A percentile compares a stretch with the other conserved stretches of the same genome.
These are phyloP conservation scores for Podaxis carcinomalis DNA, from an alignment of 768 basidiomycete genomes.

Conservation along the genomic window DNA sequence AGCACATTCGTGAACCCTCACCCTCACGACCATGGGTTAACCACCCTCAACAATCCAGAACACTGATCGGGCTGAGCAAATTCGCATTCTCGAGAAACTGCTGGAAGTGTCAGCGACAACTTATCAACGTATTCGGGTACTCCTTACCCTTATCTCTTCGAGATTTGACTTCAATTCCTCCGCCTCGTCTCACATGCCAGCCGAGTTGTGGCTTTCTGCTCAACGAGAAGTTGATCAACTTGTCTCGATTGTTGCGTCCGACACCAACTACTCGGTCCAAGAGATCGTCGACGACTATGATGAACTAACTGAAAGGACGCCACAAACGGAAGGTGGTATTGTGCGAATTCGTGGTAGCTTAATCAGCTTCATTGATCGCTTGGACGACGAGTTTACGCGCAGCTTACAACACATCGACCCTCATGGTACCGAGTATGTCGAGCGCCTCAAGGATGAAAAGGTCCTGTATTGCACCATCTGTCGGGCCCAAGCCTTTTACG, in stretches of 20 bases:
- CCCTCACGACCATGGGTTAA: neutral
- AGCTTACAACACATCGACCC: slow-evolving; percentile 98
- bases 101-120: slow-evolving; percentile 81
- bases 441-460: slow-evolving; percentile 94
- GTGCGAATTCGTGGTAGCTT: slow-evolving; percentile 93
- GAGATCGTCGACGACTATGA: slow-evolving; percentile 89
- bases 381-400: slow-evolving; percentile 98
- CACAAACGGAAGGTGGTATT: slow-evolving; percentile 63
- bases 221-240: slow-evolving; percentile 88
- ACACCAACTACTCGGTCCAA: slow-evolving; percentile 80
- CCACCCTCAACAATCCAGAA: slow-evolving; percentile 49
- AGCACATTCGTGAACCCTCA: slow-evolving; percentile 15
- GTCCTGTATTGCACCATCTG: slow-evolving; percentile 91
- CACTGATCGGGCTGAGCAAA: slow-evolving; percentile 94
- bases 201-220: slow-evolving; percentile 86
- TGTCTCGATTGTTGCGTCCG: slow-evolving; percentile 68
- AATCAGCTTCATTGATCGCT: slow-evolving; percentile 91
- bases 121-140: slow-evolving; percentile 92
- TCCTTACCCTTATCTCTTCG: slow-evolving; percentile 89
- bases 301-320: slow-evolving; percentile 78
- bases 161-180: slow-evolving; percentile 97
- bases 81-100: slow-evolving; percentile 83
- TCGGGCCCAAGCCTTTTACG: slow-evolving; percentile 89
- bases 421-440: slow-evolving; percentile 98
- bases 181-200: slow-evolving; percentile 82